Base-by-base conservation (phyloP, 2,329 filamentous ascomycete species). In the Fusarium sp. region DNA sequence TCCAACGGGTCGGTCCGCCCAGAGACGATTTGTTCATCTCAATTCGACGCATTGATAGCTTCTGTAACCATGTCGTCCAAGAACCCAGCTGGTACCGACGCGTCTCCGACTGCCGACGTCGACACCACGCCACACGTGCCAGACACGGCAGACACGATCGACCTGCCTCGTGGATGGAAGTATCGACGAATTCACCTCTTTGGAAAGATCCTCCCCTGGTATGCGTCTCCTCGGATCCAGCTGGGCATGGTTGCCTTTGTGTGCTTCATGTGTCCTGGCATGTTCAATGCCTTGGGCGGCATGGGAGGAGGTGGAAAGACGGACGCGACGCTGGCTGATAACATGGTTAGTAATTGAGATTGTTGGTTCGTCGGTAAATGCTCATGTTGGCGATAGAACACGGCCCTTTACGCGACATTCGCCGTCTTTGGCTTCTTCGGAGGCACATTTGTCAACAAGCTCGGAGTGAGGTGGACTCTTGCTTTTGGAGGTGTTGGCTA, bases 401-500 rank as follows among this genome's bases (percentile, higher is more conserved):
- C 90, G 5, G 92, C 92, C 16, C 82, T 95, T 35, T 94, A 94
- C 84, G 89, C 90, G 68, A 92, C 91, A 43, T 94, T 94, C 80
- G 89, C 89, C 37, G 84, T 90, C 57, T 86, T 91, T 37, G 92
- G 90, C 67, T 89, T 94, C 83, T 88, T 93, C 80, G 92, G 93
- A 74, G 92, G 92, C 65, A 95, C 92, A 48, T 89, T 95, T 78
- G 91, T 92, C 84, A 96, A 96, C 85, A 90, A 89, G 76, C 86
- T 95, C 58, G 94, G 94, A 64, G 88, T 95, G 72, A 90, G 89
- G 77, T 79, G 86, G 27, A 92, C 93, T 8, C 85, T 95, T 57
- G 87, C 90, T 4, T 88, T 95, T 76, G 94, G 93, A 63, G 93
- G 93, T 22, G 82, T 95, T 45, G 93, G 94, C 57, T 96, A 95